These are phyloP conservation scores for Leishmania lainsoni DNA, from an alignment of 208 protist species.

Conservation along the genomic window DNA sequence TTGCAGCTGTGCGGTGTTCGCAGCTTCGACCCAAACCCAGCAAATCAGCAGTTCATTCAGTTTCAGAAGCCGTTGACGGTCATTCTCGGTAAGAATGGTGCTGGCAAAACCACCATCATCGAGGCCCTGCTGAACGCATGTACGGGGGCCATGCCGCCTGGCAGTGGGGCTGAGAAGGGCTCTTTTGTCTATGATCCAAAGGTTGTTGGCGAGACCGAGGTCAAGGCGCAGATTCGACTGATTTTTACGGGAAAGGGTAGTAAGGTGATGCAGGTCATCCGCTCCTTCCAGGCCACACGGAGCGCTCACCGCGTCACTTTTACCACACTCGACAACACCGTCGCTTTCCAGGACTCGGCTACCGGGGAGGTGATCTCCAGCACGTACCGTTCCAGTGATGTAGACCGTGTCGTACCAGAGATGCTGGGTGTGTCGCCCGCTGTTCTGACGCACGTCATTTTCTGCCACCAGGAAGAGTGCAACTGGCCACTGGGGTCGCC, in stretches of 20 bases:
- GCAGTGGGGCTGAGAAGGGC: conserved; percentile 89
- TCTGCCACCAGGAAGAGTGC: conserved; percentile 98
- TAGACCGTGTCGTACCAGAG: conserved; percentile 96
- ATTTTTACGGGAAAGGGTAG: conserved; percentile 85
- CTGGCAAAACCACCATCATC: conserved; percentile 98
- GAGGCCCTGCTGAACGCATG: conserved; percentile 97
- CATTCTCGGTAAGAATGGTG: conserved; percentile 98
- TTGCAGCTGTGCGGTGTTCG: conserved; percentile 97
- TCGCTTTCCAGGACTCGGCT: conserved; percentile 90
- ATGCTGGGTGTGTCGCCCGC: conserved; percentile 97
- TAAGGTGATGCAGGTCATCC: conserved; percentile 90
- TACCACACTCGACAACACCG: conserved; percentile 93
- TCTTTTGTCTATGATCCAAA: conserved; percentile 98
- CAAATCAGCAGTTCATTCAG: conserved; percentile 87
- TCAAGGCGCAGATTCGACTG: conserved; percentile 98
- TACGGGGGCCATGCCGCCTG: conserved; percentile 97
- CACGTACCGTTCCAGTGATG: conserved; percentile 92
- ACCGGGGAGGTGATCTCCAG: conserved; percentile 83
- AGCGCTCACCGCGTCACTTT: conserved; percentile 89
- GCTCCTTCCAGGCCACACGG: conserved; percentile 93
- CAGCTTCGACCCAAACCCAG: conserved; percentile 93
- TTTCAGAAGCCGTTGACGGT: conserved; percentile 99
- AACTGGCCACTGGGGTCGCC: conserved; percentile 97
- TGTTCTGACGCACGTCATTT: conserved; percentile 98
- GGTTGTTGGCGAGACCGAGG: conserved; percentile 93